Evolutionary conservation across 345 rosid genomes (phyloP), one percentile per base, ranked within the genome.

Genomic region (Boechera divaricarpa): DNA sequence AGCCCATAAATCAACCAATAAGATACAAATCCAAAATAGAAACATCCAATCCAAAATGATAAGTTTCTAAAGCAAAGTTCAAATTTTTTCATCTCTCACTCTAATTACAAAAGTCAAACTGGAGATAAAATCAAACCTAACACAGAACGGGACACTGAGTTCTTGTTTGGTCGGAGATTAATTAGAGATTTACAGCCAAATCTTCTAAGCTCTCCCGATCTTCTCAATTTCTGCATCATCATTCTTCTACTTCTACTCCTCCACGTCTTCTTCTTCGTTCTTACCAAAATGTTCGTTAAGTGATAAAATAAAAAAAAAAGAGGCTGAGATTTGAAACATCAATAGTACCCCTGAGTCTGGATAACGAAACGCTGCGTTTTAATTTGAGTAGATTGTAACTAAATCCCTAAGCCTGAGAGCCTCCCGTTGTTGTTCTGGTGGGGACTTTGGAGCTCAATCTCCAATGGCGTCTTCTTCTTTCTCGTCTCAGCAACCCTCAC

Each of bases 381-480:
- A 0, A 4, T 60, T 36, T 33, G n/a, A 13, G 55, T 70, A 38
- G 48, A 42, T 4, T 56, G 69, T 67, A 38, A 9, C 11, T 9
- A 31, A 26, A 51, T 53, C 82, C 82, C 82, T 84, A 71, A 41
- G 52, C 56, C 18, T 59, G 11, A 51, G 49, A 79, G 74, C 79
- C 85, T 60, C 65, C 65, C 45, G 70, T 57, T 47, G 47, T 48
- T 52, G 75, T 38, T 38, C 42, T 55, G 7, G 31, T 39, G 18
- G 36, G 36, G 61, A 67, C 56, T 38, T n/a, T 51, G 56, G 76
- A 81, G 70, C 79, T 69, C 54, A 58, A 52, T 72, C 61, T 55
- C 64, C 44, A 62, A 72, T 79, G 67, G 91, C 91, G 91, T 90
- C 98, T 67, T 87, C 91, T 68, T 86, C 96, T 28, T 76, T 88